Base-by-base conservation (phyloP, 192 early-diverging fungal genomes). In the Umbelopsis isabellina region DNA sequence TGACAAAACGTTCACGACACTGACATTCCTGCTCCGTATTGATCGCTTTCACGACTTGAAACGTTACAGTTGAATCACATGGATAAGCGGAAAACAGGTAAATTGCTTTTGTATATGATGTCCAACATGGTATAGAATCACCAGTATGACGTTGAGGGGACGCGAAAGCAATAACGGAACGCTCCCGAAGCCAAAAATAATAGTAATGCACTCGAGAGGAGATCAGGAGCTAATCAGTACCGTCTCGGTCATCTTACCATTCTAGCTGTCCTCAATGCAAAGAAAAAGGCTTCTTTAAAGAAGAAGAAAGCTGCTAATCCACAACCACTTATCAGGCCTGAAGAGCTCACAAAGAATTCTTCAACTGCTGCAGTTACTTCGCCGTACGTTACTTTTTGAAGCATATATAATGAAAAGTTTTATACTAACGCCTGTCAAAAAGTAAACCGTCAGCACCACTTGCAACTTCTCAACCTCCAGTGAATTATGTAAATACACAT, bases 21-120 rank as follows among this genome's bases (percentile, higher is more conserved):
- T 20, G 48, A 49, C 48, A 49, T 49, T 49, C 48, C 48, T 49
- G 37, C 37, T 41, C 10, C 37, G 37, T 41, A 9, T 41, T 41
- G 37, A 41, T 49, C 15, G 12, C 15, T 49, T 49, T 20, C 48
- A 20, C 15, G 18, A 16, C 5, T 21, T 49, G 15, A 4, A 30
- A 21, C 48, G 18, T 49, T 49, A 49, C 20, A 49, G 6, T 3
- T 49, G 3, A 23, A 52, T 23, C 13, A 52, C 51, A 52, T 61
- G 55, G 55, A 61, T 61, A 61, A 61, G 55, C 55, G 55, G 55
- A 61, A 61, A 61, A 18, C 55, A 61, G 55, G 55, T 61, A 41
- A 41, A 41, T 21, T 9, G 51, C 12, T 25, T 25, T 25, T 23
- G 23, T 37, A 9, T 11, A 6, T 58, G 11, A 13, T 16, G 21